Evolutionary conservation across 164 flowering plant species (phyloP).

Genomic region (Hamamelis virginiana): DNA sequence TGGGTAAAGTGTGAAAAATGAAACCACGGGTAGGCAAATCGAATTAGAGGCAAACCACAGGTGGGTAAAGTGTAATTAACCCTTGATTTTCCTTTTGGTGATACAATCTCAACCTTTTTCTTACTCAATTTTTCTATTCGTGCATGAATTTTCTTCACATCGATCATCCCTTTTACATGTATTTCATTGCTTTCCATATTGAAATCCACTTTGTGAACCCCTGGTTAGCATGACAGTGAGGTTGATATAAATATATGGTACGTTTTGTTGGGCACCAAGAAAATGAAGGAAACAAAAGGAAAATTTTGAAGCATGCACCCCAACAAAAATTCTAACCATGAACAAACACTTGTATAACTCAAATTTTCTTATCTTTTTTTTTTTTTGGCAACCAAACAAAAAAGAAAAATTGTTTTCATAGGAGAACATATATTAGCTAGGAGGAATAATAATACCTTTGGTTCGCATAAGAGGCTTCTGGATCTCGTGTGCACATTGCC

Average conservation of each 20-base stretch:
- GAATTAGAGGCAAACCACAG: too few species aligned
- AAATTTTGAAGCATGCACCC: too few species aligned
- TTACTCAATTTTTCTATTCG: conserved; percentile 36
- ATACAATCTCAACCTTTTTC: conserved; percentile 34
- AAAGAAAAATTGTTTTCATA: too few species aligned
- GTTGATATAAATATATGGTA: too few species aligned
- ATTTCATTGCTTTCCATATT: conserved; percentile 47
- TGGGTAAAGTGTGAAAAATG: too few species aligned
- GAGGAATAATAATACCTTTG: conserved; percentile 49
- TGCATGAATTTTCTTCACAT: conserved; percentile 42
- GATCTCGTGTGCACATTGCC: conserved; percentile 56
- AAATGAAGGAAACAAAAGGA: background rate
- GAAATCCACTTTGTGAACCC: conserved; percentile 55
- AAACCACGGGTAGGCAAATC: too few species aligned
- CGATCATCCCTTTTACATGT: conserved; percentile 52
- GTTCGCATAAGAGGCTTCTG: conserved; percentile 48
- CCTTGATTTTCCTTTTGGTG: conserved; percentile 20
- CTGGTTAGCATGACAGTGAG: conserved; percentile 22
- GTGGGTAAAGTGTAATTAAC: too few species aligned
- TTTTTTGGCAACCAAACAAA: too few species aligned
- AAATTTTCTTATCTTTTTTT: too few species aligned
- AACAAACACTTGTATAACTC: too few species aligned
- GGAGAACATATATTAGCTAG: too few species aligned
- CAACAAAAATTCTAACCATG: too few species aligned
- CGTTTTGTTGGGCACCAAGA: background rate